phyloP scores from a whole-genome alignment of 225 moss, liverwort and hornwort species.

The Straminergon stramineum region DNA sequence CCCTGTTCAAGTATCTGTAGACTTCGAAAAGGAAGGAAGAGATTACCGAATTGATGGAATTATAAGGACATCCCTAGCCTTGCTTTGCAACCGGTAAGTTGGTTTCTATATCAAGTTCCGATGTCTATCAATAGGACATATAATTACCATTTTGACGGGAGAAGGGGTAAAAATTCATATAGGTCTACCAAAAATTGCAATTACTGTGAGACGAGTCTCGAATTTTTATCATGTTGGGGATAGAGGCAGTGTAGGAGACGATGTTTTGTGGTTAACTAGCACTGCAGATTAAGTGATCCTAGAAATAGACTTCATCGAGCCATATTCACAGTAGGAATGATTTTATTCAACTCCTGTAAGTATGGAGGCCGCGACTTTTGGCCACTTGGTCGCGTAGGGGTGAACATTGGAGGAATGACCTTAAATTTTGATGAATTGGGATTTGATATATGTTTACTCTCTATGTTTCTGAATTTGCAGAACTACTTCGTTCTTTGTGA shows the following conservation, averaged over 20 bases:
- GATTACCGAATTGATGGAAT: conserved; percentile 66
- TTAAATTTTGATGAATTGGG: neutral
- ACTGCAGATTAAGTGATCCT: neutral
- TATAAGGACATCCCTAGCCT: conserved; percentile 48
- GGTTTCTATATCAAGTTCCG: neutral
- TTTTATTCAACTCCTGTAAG: neutral
- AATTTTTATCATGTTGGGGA: neutral
- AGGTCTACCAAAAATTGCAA: neutral
- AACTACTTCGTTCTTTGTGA: neutral
- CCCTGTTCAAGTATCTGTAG: conserved; percentile 62
- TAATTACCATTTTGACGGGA: neutral
- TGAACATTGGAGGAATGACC: neutral
- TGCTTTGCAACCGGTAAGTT: conserved; percentile 86
- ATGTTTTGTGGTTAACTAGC: neutral
- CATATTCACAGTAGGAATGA: neutral
- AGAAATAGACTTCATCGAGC: neutral
- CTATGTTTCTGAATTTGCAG: neutral
- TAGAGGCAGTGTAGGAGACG: neutral
- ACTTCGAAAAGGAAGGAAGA: conserved; percentile 51
- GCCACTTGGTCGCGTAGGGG: neutral
- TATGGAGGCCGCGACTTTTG: neutral
- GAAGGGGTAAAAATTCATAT: neutral
- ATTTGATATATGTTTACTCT: neutral
- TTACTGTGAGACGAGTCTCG: neutral
- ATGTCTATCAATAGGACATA: neutral